Conservation (phyloP, 73 alveolate species). For the Breviolum minutum region DNA sequence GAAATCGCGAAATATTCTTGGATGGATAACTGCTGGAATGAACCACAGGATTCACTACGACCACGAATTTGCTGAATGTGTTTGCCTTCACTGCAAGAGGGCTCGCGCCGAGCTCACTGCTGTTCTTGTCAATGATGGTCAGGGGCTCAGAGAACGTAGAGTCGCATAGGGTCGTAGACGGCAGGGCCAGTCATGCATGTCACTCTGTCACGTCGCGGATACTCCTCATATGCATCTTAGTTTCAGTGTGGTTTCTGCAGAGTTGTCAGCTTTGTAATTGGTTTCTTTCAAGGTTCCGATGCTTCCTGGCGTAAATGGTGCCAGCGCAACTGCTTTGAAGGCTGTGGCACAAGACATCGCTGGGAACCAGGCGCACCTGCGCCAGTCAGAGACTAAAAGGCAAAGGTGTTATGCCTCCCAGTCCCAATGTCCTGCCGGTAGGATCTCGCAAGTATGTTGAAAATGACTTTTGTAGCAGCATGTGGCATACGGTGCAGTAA, state of each 20-base stretch:
- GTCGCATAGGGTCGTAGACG: no score
- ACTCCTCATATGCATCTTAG: background rate
- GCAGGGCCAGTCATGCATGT: no score
- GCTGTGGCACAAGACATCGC: conserved; percentile 91
- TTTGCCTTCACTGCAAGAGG: conserved; percentile 67
- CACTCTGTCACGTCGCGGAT: background rate
- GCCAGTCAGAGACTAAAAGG: no score
- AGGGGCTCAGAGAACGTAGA: background rate
- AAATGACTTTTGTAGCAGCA: no score
- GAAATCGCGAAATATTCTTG: no score
- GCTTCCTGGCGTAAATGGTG: conserved; percentile 91
- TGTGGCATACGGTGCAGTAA: no score
- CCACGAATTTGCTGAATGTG: conserved; percentile 58
- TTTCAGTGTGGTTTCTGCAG: background rate
- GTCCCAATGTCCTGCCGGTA: background rate
- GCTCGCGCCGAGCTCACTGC: conserved; percentile 71
- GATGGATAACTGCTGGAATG: background rate
- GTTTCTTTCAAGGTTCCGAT: conserved; percentile 28
- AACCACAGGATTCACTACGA: conserved; percentile 52
- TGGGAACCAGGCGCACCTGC: conserved; percentile 28
- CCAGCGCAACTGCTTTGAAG: conserved; percentile 85
- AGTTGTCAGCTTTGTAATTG: background rate
- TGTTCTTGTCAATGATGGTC: conserved; percentile 65
- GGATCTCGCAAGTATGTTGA: no score
- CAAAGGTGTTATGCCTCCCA: background rate